Evolutionary conservation across 306 rosid genomes (phyloP), one percentile per base, ranked within the genome.

Genomic region (Astragalus membranaceus): DNA sequence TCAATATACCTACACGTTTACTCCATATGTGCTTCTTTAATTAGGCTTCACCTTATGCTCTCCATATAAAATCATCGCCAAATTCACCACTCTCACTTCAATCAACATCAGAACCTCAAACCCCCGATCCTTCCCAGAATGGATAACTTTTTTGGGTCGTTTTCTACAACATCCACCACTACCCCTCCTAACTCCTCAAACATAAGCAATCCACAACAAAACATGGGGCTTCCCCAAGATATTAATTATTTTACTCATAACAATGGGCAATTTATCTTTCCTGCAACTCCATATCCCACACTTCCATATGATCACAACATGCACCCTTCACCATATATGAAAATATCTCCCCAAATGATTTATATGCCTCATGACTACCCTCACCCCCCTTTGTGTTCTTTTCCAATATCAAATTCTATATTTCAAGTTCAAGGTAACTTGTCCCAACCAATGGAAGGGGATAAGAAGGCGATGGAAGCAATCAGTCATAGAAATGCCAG

Each of bases 401-500:
- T 52, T 13, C 14, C 1, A n/a, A 26, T 9, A 17, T 55, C n/a
- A 13, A 44, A 11, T 65, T 33, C 4, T 15, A 52, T 8, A n/a
- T n/a, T 42, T 14, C 72, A 32, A 15, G 36, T 10, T 33, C 9
- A n/a, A 7, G 39, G 3, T 3, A 26, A 26, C 2, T 1, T 35
- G 8, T 4, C 39, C 39, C 39, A 35, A 35, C 0, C 39, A 7
- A 36, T 16, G 3, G 75, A 43, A 23, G 80, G 78, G 4, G 74
- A 63, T 10, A 67, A 5, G 37, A 76, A 42, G 50, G 20, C 10
- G 43, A 0, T 36, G 32, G 85, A 72, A 35, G 73, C 81, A 14
- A 14, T 52, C 72, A 73, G 29, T 8, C 58, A 80, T 10, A 84
- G 74, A 55, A 56, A 74, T 16, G 89, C 88, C 0, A 75, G 92